phyloP scores from a whole-genome alignment of 495 filamentous ascomycete species.

The Xylaria bambusicola region DNA sequence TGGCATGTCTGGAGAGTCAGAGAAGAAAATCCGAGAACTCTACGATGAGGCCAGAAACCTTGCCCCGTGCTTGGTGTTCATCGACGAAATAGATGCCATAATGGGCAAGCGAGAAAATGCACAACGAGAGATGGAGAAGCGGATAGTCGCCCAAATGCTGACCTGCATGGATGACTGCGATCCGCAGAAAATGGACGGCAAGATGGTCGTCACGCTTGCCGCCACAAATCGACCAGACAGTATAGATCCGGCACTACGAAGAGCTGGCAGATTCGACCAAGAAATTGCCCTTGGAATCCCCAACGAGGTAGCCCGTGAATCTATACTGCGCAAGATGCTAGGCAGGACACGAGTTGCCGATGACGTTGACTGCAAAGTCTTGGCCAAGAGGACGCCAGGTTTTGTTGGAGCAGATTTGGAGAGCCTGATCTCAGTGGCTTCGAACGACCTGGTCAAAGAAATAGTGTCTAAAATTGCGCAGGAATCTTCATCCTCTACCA shows the following conservation, averaged over 20 bases:
- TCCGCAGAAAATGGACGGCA: constrained; percentile 67
- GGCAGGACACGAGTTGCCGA: constrained; percentile 66
- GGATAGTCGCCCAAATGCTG: constrained; percentile 91
- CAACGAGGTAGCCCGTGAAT: constrained; percentile 77
- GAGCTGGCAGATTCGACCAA: constrained; percentile 85
- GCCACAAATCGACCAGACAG: constrained; percentile 92
- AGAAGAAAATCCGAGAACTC: constrained; percentile 88
- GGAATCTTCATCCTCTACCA: constrained; percentile 18
- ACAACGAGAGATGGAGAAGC: constrained; percentile 95
- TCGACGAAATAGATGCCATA: constrained; percentile 96
- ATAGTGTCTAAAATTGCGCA: constrained; percentile 49
- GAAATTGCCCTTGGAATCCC: constrained; percentile 97
- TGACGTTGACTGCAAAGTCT: constrained; percentile 73
- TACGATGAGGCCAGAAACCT: constrained; percentile 87
- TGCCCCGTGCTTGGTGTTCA: constrained; percentile 90
- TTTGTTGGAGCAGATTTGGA: constrained; percentile 96
- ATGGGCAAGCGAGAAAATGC: constrained; percentile 92
- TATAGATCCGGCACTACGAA: constrained; percentile 81
- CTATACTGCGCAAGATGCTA: constrained; percentile 79
- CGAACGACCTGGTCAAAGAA: constrained; percentile 64
- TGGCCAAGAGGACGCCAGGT: constrained; percentile 88
- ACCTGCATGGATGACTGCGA: constrained; percentile 81
- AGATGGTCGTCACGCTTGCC: constrained; percentile 90
- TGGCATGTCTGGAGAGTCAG: constrained; percentile 95
- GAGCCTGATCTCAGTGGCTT: constrained; percentile 74